phyloP scores from a whole-genome alignment of 2,329 filamentous ascomycete genomes.

The Dryadomyces quercivorus region DNA sequence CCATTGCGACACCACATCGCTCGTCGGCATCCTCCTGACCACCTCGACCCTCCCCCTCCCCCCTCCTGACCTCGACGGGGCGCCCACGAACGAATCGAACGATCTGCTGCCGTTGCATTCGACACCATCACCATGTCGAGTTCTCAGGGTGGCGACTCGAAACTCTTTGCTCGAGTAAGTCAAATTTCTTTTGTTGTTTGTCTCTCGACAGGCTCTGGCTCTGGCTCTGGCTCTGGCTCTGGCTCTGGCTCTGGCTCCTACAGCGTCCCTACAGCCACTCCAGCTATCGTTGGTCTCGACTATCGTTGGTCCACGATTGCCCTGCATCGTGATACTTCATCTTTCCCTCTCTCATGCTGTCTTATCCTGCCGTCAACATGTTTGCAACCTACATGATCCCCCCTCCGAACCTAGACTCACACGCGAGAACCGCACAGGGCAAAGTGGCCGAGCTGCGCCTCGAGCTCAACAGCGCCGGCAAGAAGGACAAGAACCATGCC shows the following conservation, averaged over 20 bases:
- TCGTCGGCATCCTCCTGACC: background rate
- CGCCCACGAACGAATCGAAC: background rate
- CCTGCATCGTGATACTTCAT: no score
- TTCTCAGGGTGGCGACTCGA: constrained; percentile 73
- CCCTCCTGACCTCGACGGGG: background rate
- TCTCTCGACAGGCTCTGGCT: no score
- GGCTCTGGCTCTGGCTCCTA: no score
- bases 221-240: no score
- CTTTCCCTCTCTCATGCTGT: background rate
- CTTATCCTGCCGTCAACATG: constrained; percentile 27
- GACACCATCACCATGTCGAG: constrained; percentile 33
- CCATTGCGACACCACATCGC: background rate
- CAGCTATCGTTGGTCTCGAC: no score
- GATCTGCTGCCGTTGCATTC: background rate
- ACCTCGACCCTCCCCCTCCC: background rate
- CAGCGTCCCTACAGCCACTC: no score
- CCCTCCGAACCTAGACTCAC: constrained; percentile 22
- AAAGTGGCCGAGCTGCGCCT: constrained; percentile 95
- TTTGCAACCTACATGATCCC: constrained; percentile 42
- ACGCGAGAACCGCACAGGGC: constrained; percentile 62
- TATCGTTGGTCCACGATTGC: background rate
- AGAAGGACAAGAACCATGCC: constrained; percentile 95
- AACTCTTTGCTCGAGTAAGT: constrained; percentile 91
- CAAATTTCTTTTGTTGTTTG: no score
- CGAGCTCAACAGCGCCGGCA: constrained; percentile 83